Evolutionary conservation across 768 basidiomycete genomes (phyloP).

Genomic region (Mycena amicta): DNA sequence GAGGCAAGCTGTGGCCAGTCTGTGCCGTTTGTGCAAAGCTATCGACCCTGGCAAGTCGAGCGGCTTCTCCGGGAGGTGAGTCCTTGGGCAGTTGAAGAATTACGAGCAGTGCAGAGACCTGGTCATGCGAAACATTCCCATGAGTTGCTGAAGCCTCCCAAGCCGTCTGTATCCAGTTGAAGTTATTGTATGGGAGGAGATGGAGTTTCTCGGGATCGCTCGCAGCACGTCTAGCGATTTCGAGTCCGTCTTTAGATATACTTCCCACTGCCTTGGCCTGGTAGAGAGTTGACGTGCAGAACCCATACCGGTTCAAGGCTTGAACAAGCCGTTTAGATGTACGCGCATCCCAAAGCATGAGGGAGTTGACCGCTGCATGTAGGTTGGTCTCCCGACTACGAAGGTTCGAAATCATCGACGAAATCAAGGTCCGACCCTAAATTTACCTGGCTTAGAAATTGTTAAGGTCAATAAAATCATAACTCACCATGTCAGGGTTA

Average conservation of each 20-base stretch:
- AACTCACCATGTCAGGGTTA: too few relatives aligned
- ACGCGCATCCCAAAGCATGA: constrained; percentile 19
- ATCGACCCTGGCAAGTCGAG: neutral
- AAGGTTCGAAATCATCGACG: constrained; percentile 21
- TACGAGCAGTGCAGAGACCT: constrained; percentile 26
- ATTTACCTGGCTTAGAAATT: too few relatives aligned
- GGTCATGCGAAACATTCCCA: constrained; percentile 18
- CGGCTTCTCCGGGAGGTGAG: neutral
- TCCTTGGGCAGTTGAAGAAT: constrained; percentile 3
- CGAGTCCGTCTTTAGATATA: constrained; percentile 10
- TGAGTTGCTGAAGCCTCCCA: constrained; percentile 19
- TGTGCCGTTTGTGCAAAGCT: constrained; percentile 1
- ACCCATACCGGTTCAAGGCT: constrained; percentile 20
- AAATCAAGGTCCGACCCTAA: constrained; percentile 21
- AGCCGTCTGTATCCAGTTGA: constrained; percentile 22
- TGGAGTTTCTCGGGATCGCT: constrained; percentile 22
- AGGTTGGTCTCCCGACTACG: constrained; percentile 19
- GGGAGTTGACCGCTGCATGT: constrained; percentile 14
- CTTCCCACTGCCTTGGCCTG: constrained; percentile 12
- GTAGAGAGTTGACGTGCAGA: constrained; percentile 12
- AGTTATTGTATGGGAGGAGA: constrained; percentile 26
- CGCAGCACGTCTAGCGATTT: constrained; percentile 8
- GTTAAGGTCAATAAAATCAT: too few relatives aligned
- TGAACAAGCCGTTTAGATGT: constrained; percentile 19
- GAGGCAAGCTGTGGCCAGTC: constrained; percentile 1